Evolutionary conservation across 139 green algal species (phyloP).

Genomic region (Chlorella sp.): DNA sequence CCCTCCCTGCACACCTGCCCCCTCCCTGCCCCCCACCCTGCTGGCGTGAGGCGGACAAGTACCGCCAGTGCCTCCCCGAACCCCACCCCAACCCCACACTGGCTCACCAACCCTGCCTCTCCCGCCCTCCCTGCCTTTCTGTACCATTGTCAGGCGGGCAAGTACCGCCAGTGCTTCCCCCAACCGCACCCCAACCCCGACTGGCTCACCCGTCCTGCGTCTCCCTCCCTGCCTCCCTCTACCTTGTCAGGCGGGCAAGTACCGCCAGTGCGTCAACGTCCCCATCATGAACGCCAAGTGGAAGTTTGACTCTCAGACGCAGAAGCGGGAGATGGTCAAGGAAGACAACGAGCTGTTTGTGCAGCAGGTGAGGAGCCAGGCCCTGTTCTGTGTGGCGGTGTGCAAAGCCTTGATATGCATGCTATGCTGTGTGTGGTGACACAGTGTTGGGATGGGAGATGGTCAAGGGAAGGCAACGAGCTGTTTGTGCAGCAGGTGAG

Average conservation of each 20-base stretch:
- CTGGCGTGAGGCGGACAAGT: too few species aligned
- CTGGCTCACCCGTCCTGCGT: background rate
- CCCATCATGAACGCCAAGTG: conserved; percentile 40
- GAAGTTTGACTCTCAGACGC: conserved; percentile 54
- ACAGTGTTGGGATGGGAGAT: too few species aligned
- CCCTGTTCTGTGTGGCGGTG: background rate
- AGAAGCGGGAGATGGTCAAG: conserved; percentile 64
- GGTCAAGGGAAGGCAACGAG: background rate
- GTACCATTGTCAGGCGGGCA: too few species aligned
- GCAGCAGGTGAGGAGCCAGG: background rate
- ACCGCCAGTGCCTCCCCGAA: background rate
- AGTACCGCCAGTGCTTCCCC: background rate
- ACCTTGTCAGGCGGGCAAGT: conserved; percentile 67
- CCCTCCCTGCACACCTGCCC: too few species aligned
- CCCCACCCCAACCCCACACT: background rate
- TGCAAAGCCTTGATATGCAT: too few species aligned
- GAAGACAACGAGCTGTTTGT: conserved; percentile 45
- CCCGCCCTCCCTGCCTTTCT: background rate
- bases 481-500: background rate
- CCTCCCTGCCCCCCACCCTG: too few species aligned
- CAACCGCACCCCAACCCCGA: background rate
- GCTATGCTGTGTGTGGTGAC: background rate
- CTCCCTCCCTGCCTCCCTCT: background rate
- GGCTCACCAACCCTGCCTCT: background rate
- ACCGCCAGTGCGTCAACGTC: conserved; percentile 74